phyloP scores from a whole-genome alignment of 1,284 basidiomycete species.

The Boletus smithii region DNA sequence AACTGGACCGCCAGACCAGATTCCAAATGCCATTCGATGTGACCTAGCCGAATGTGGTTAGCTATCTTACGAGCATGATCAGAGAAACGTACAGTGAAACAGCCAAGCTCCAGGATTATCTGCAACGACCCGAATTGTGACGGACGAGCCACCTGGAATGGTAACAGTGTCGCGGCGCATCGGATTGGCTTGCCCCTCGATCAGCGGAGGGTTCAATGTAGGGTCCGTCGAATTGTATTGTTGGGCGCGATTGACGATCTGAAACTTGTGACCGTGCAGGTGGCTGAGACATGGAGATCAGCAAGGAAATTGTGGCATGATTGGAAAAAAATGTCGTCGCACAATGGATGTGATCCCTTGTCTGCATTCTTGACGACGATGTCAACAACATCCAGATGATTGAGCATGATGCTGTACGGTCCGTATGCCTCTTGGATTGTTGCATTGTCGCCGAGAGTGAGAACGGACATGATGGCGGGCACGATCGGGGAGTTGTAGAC shows the following conservation, averaged over 20 bases:
- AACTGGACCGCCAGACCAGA: slow-evolving; percentile 76
- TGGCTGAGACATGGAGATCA: slow-evolving; percentile 49
- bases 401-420: slow-evolving; percentile 68
- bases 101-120: slow-evolving; percentile 87
- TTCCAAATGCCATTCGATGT: slow-evolving; percentile 82
- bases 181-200: slow-evolving; percentile 78
- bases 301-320: background rate
- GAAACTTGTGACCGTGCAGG: slow-evolving; percentile 79
- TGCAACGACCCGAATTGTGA: slow-evolving; percentile 65
- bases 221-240: slow-evolving; percentile 80
- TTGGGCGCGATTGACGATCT: slow-evolving; percentile 68
- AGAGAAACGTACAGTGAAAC: slow-evolving; percentile 60
- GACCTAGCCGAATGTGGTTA: slow-evolving; percentile 42
- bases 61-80: background rate
- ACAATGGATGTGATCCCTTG: slow-evolving; percentile 79
- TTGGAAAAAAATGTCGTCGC: slow-evolving; percentile 26
- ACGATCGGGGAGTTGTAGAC: slow-evolving; percentile 69
- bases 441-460: slow-evolving; percentile 76
- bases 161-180: slow-evolving; percentile 79
- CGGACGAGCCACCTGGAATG: slow-evolving; percentile 58
- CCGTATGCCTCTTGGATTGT: slow-evolving; percentile 74
- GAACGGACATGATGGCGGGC: slow-evolving; percentile 71
- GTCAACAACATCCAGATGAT: slow-evolving; percentile 76
- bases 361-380: slow-evolving; percentile 82
- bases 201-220: slow-evolving; percentile 74